Base-by-base conservation (phyloP, 2,329 filamentous ascomycete species). In the Calonectria naviculata region DNA sequence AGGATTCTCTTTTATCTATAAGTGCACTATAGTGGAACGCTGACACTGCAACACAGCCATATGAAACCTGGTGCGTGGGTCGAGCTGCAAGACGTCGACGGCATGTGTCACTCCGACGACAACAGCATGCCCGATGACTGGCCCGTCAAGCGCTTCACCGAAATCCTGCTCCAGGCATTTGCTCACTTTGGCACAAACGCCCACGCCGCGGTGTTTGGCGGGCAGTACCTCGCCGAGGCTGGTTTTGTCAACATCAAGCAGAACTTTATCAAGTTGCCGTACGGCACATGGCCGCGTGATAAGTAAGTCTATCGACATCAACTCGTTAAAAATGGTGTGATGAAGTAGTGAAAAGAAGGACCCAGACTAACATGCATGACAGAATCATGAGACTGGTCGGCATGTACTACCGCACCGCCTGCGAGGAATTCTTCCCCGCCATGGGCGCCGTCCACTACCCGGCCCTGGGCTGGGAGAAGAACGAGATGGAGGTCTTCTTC, bases 231-330 rank as follows among this genome's bases (percentile, higher is more conserved):
- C 5, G 71, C 75, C 8, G 78, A 80, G 19, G 81, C 83, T 1
- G 85, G 85, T 0, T 86, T 85, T 62, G 75, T 81, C 5, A 82
- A 86, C 26, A 80, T 86, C 1, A 74, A 77, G 5, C 81, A 85
- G 66, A 81, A 80, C 24, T 79, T 76, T 17, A 80, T 83, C 67
- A 85, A 87, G 73, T 76, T 88, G 1, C 87, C 87, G 0, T 82
- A 85, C 12, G 85, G 84, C 26, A 81, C 80, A 1, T 89, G 87
- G 87, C 83, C 87, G 0, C 84, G 82, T 24, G 84, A 88, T 65
- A 81, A 83, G 56, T 84, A 79, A 69, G 72, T 54, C 0, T 2
- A 26, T 12, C 19, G 29, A 6, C 31, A 2, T 0, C 0, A 19
- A 34, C 21, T 5, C 10, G 3, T 8, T n/a, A n/a, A n/a, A n/a